A percentile compares a stretch with the other conserved stretches of the same genome.
These are phyloP conservation scores for Orbilia quercus DNA, from an alignment of 2,329 filamentous ascomycete species.

Conservation along the genomic window DNA sequence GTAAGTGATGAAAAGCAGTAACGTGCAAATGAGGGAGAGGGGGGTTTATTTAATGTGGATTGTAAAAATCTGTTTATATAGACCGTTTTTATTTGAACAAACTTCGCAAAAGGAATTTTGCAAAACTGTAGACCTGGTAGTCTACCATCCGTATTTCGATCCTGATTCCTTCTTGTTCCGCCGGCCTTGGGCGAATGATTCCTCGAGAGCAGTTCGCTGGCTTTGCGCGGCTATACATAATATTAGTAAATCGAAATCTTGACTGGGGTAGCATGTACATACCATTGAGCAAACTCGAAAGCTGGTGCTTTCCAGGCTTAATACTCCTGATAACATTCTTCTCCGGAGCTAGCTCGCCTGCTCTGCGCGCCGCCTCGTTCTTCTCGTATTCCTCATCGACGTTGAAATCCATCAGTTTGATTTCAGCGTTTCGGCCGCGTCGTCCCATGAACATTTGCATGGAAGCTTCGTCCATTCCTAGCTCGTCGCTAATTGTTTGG, in stretches of 20 bases:
- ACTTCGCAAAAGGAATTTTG: constrained; percentile 12
- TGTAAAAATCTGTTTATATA: constrained; percentile 31
- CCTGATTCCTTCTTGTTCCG: constrained; percentile 60
- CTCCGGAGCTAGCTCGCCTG: constrained; percentile 66
- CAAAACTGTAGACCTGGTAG: constrained; percentile 4
- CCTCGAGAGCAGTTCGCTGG: constrained; percentile 60
- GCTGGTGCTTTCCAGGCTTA: constrained; percentile 74
- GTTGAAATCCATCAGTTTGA: constrained; percentile 73
- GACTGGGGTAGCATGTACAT: constrained; percentile 67
- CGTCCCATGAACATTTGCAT: constrained; percentile 74
- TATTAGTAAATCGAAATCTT: constrained; percentile 11
- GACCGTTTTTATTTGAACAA: constrained; percentile 39
- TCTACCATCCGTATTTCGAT: constrained; percentile 60
- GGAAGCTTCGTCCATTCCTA: constrained; percentile 72
- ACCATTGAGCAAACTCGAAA: constrained; percentile 73
- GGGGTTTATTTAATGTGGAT: constrained; percentile 14
- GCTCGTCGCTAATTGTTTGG: constrained; percentile 69
- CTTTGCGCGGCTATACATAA: constrained; percentile 58
- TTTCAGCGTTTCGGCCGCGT: constrained; percentile 60
- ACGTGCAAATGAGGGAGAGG: constrained; percentile 6
- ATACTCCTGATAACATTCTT: constrained; percentile 74
- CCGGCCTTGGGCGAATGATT: constrained; percentile 60
- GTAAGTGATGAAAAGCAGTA: constrained; percentile 34
- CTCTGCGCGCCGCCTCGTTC: constrained; percentile 71
- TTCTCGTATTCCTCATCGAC: constrained; percentile 73